Evolutionary conservation across 768 basidiomycete species (phyloP), one percentile per base, ranked within the genome.

Genomic region (Tremella mesenterica): DNA sequence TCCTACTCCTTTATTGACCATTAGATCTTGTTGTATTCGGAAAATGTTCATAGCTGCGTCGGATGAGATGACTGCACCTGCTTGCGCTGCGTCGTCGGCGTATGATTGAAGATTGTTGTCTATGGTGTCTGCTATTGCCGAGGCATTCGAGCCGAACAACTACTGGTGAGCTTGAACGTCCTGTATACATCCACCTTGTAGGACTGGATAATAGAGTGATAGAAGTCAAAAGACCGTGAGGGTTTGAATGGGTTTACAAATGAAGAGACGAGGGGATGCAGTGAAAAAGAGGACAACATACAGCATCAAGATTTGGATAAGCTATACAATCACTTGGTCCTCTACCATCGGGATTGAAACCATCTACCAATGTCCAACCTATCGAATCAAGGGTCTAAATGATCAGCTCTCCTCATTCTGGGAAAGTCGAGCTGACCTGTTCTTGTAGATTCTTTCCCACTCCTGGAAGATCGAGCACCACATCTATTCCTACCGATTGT

Each of bases 381-480:
- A 25, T 27, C 13, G 6, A 25, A 12, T 30, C 49, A 2, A 27
- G 10, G 20, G 18, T 21, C 27, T 48, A 10, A 36, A 36, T 12
- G 33, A n/a, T 36, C 33, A 36, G 33, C n/a, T n/a, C n/a, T n/a
- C n/a, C n/a, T n/a, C n/a, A n/a, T n/a, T n/a, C n/a, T n/a, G n/a
- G n/a, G 10, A 65, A 64, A 16, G 65, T 69, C 0, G 58, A 63
- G 28, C 65, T 67, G 12, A 61, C 62, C 52, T 70, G 65, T 39
- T 71, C 69, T 43, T 64, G 57, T n/a, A 71, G 50, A 43, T 68
- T 68, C 50, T 51, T 48, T 12, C 69, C 69, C 48, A 69, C 57
- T 4, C 47, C 47, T 2, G 69, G 66, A 10, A 68, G 52, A 34
- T 71, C 57, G 28, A 71, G 59, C 13, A 33, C 25, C 33, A 57